These are phyloP conservation scores for Chenopodium quinoa DNA, from an alignment of 148 eudicot species.

Conservation along the genomic window DNA sequence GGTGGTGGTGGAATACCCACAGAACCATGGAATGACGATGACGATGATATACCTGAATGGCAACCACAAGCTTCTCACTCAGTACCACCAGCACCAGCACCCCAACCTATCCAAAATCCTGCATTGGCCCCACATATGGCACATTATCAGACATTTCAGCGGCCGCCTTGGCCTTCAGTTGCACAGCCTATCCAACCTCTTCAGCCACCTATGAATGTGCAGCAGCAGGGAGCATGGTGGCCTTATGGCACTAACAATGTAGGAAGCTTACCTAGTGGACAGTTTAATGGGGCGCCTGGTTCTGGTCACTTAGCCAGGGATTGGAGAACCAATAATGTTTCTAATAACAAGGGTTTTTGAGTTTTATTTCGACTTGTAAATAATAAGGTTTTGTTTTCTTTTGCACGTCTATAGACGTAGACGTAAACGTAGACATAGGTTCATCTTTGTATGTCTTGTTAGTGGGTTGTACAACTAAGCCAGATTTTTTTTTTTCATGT, in stretches of 20 bases:
- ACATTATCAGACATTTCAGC: constrained; percentile 18
- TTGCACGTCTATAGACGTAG: background rate
- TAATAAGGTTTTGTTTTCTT: background rate
- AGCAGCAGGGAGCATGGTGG: constrained; percentile 40
- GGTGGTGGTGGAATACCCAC: constrained; percentile 19
- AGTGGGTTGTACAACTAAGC: background rate
- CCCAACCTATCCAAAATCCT: constrained; percentile 4
- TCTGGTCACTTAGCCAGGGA: constrained; percentile 25
- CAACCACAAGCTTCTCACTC: constrained; percentile 45
- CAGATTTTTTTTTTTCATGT: background rate
- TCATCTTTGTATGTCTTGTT: background rate
- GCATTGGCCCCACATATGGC: constrained; percentile 22
- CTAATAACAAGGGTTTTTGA: constrained; percentile 36
- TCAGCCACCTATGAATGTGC: constrained; percentile 33
- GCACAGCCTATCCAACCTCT: constrained; percentile 27
- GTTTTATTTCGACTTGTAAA: constrained; percentile 7
- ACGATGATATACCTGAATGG: constrained; percentile 98
- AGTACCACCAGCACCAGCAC: constrained; percentile 8
- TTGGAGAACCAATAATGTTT: constrained; percentile 31
- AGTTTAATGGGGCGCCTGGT: constrained; percentile 20
- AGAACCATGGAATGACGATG: constrained; percentile 73
- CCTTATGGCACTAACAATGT: constrained; percentile 25
- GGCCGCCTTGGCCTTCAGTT: constrained; percentile 17
- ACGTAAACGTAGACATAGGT: background rate
- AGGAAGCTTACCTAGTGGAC: constrained; percentile 27